These are phyloP conservation scores for Filobasidium wieringae DNA, from an alignment of 768 basidiomycete species.

Conservation along the genomic window DNA sequence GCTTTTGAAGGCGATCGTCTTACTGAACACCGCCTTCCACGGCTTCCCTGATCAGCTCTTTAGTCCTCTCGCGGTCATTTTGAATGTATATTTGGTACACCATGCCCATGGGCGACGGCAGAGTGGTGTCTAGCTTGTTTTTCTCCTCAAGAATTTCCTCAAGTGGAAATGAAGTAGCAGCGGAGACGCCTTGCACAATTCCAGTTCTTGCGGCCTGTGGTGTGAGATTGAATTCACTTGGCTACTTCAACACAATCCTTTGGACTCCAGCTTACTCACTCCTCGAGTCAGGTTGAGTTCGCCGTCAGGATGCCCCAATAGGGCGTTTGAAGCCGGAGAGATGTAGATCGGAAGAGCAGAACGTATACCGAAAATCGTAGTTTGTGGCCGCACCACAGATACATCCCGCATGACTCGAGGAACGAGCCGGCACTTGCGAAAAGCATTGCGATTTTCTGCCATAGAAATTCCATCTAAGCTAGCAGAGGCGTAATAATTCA, in stretches of 20 bases:
- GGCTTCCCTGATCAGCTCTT: constrained; percentile 56
- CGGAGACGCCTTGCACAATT: constrained; percentile 27
- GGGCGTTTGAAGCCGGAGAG: constrained; percentile 41
- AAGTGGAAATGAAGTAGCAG: constrained; percentile 33
- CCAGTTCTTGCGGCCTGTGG: constrained; percentile 38
- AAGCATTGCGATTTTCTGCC: constrained; percentile 20
- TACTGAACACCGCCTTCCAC: constrained; percentile 55
- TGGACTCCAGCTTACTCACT: constrained; percentile 37
- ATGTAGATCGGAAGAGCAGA: constrained; percentile 40
- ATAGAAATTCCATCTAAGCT: constrained; percentile 1
- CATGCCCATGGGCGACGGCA: constrained; percentile 29
- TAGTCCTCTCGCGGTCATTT: constrained; percentile 52
- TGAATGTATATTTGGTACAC: constrained; percentile 60
- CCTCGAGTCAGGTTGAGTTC: constrained; percentile 45
- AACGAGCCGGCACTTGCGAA: constrained; percentile 32
- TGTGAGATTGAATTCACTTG: constrained; percentile 44
- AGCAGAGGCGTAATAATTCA: constrained; percentile 19
- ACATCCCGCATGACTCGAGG: constrained; percentile 38
- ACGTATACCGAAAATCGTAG: constrained; percentile 30
- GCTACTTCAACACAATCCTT: constrained; percentile 13
- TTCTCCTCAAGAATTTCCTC: constrained; percentile 37
- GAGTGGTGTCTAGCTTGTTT: constrained; percentile 29
- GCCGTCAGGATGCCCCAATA: constrained; percentile 61
- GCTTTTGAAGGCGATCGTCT: constrained; percentile 2
- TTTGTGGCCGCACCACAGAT: constrained; percentile 27